Evolutionary conservation across 352 stramenopile genomes (phyloP).

Genomic region (Phytophthora cryptogea): DNA sequence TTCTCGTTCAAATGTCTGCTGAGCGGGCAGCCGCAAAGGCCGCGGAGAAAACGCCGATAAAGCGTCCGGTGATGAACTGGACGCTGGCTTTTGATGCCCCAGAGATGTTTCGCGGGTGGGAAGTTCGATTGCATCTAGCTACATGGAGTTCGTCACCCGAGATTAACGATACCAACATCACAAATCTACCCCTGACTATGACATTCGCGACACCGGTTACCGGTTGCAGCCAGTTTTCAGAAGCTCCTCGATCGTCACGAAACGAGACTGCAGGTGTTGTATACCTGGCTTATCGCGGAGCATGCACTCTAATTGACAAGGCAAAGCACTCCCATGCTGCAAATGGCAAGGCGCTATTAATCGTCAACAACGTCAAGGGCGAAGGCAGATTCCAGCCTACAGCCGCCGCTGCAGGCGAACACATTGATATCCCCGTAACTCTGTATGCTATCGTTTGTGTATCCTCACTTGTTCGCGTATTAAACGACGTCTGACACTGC

Average conservation of each 20-base stretch:
- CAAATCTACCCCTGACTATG: constrained; percentile 30
- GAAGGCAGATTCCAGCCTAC: constrained; percentile 56
- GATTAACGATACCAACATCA: constrained; percentile 11
- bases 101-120: constrained; percentile 51
- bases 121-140: constrained; percentile 55
- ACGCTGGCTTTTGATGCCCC: constrained; percentile 54
- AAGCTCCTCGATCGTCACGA: constrained; percentile 7
- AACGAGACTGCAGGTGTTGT: constrained; percentile 17
- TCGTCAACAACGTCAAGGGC: constrained; percentile 73
- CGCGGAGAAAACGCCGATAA: constrained; percentile 12
- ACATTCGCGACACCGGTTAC: constrained; percentile 43
- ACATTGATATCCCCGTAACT: constrained; percentile 50
- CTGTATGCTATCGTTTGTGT: constrained; percentile 42
- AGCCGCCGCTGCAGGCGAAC: constrained; percentile 29
- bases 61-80: constrained; percentile 49
- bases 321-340: constrained; percentile 40
- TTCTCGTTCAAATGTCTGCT: constrained; percentile 40
- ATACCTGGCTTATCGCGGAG: constrained; percentile 59
- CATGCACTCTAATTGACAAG: constrained; percentile 75
- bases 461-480: not conserved
- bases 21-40: constrained; percentile 26
- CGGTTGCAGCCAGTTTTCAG: constrained; percentile 37
- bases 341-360: constrained; percentile 43
- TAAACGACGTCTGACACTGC: not conserved
- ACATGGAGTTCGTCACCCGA: constrained; percentile 58